Conservation (phyloP, 495 filamentous ascomycete genomes). For the Pyrenopolyporus hunteri region DNA sequence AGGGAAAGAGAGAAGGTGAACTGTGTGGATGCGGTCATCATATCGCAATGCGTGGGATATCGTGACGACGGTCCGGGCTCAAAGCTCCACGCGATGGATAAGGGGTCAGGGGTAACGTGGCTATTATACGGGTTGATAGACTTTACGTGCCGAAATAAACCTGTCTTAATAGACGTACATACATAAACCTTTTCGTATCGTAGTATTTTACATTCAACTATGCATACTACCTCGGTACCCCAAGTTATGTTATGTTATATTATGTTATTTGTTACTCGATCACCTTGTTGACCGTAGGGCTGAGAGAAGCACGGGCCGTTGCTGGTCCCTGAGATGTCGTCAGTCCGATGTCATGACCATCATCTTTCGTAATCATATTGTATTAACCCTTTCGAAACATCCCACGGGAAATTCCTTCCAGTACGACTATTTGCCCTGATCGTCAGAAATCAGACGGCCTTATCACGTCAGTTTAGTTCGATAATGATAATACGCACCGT, state of each 20-base stretch:
- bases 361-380: not conserved
- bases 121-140: too few species aligned
- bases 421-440: not conserved
- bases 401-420: too few species aligned
- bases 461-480: not conserved
- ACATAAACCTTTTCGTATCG: too few species aligned
- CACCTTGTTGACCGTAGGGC: conserved; percentile 8
- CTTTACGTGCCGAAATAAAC: too few species aligned
- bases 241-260: too few species aligned
- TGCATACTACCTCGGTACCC: too few species aligned
- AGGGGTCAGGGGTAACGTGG: too few species aligned
- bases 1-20: not conserved
- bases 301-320: not conserved
- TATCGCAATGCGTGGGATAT: not conserved
- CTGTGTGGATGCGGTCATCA: conserved; percentile 3
- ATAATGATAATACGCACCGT: not conserved
- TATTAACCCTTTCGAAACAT: conserved; percentile 12
- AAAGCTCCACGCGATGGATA: not conserved
- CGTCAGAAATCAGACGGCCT: not conserved
- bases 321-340: conserved; percentile 12
- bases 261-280: too few species aligned
- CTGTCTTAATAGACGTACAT: not conserved
- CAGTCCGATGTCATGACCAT: conserved; percentile 18
- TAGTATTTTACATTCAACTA: too few species aligned
- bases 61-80: not conserved